Conservation (phyloP, 805 yeast species). For the Maudiozyma pseudohumilis region DNA sequence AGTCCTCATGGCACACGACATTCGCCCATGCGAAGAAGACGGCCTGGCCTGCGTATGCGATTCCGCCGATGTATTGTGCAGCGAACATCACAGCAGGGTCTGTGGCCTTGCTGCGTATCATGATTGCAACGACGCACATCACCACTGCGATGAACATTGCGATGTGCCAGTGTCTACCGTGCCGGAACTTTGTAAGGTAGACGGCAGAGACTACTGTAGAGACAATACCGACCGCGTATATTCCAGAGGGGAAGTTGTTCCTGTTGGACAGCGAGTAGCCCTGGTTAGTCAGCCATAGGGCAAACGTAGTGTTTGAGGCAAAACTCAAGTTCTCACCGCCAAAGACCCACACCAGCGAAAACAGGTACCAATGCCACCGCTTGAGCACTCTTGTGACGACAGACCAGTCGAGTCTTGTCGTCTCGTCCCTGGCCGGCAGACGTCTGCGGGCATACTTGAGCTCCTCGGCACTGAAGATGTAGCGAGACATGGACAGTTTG, state of each 20-base stretch:
- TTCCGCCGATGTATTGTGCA: slow-evolving; percentile 47
- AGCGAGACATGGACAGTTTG: slow-evolving; percentile 20
- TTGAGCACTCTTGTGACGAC: slow-evolving; percentile 37
- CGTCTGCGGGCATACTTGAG: slow-evolving; percentile 35
- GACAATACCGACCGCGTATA: slow-evolving; percentile 41
- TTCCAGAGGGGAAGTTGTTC: slow-evolving; percentile 47
- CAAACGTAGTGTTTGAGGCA: slow-evolving; percentile 37
- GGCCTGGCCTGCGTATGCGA: slow-evolving; percentile 51
- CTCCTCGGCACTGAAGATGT: slow-evolving; percentile 35
- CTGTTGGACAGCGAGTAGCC: slow-evolving; percentile 36
- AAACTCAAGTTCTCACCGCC: slow-evolving; percentile 43
- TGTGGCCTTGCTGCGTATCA: slow-evolving; percentile 36
- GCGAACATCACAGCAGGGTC: slow-evolving; percentile 34
- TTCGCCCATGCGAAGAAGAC: slow-evolving; percentile 57
- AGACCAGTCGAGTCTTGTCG: slow-evolving; percentile 30
- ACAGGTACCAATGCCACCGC: slow-evolving; percentile 50
- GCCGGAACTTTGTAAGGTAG: slow-evolving; percentile 35
- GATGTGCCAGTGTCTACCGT: slow-evolving; percentile 41
- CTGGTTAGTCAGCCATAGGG: slow-evolving; percentile 36
- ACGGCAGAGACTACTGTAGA: slow-evolving; percentile 36
- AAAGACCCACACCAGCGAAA: slow-evolving; percentile 41
- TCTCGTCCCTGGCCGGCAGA: slow-evolving; percentile 33
- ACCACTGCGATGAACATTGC: slow-evolving; percentile 36
- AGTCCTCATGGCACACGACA: slow-evolving; percentile 45
- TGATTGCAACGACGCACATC: slow-evolving; percentile 38